Evolutionary conservation across 2,329 filamentous ascomycete genomes (phyloP), one percentile per base, ranked within the genome.

Genomic region (Cercospora sp.): DNA sequence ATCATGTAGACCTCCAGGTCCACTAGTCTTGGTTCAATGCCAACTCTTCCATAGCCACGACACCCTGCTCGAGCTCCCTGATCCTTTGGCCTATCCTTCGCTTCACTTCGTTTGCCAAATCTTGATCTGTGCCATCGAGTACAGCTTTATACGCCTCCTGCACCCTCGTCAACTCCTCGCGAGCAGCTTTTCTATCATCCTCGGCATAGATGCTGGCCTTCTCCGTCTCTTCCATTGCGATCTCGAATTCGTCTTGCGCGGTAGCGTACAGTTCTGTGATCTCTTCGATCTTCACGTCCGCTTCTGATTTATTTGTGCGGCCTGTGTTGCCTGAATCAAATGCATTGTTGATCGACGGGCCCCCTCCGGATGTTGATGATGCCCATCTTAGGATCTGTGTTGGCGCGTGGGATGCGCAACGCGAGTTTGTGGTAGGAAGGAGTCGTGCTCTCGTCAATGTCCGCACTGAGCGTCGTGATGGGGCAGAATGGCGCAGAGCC

Each of bases 151-250:
- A 87, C 10, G 80, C 83, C 61, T 81, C 79, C 68, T 85, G 78
- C 64, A 87, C 78, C 69, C 79, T 81, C 49, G 81, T 80, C 65
- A 88, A 72, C 71, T 86, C 85, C 74, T 86, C 84, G 10, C 82
- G 74, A 34, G 85, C 85, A 26, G 85, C 85, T 18, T 81, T 82
- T 4, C 86, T 78, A 69, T 87, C 85, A 28, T 85, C 85, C 18
- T 82, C 80, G 1, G 86, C 86, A 75, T 87, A 87, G 34, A 86
- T 82, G 10, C 84, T 85, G 66, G 83, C 82, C 77, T 85, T 86
- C 70, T 83, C 80, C 18, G 82, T 85, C 73, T 85, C 83, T 69
- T 86, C 84, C 65, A 80, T 78, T 32, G 83, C 84, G 34, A 85
- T 85, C 66, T 86, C 83, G 72, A 85, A 85, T 75, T 80, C 79